phyloP scores from a whole-genome alignment of 306 rosid species.

The Rosa lucieae region DNA sequence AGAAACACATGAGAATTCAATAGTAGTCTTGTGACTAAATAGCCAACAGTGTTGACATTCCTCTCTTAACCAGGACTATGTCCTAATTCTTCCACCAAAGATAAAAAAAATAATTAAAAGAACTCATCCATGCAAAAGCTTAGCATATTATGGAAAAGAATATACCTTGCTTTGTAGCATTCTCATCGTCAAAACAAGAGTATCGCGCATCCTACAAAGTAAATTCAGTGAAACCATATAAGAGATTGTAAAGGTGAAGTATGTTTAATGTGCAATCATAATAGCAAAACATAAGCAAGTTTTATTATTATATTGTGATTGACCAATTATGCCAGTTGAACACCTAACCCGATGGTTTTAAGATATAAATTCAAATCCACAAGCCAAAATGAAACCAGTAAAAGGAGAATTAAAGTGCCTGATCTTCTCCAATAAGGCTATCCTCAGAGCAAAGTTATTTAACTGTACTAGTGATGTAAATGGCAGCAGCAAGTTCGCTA shows the following conservation, averaged over 20 bases:
- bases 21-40: neutral
- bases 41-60: neutral
- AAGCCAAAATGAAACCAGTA: neutral
- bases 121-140: neutral
- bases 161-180: constrained; percentile 88
- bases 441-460: neutral
- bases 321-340: neutral
- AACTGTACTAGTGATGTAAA: neutral
- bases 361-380: neutral
- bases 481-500: neutral
- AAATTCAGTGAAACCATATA: constrained; percentile 25
- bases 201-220: constrained; percentile 79
- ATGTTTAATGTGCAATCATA: neutral
- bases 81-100: neutral
- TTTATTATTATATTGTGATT: neutral
- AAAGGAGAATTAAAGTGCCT: neutral
- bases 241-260: neutral
- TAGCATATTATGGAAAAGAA: constrained; percentile 1
- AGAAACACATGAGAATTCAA: neutral
- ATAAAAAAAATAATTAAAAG: neutral
- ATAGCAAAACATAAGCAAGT: neutral
- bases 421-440: neutral
- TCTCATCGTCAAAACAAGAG: constrained; percentile 88
- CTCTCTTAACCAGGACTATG: neutral
- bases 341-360: neutral